Evolutionary conservation across 2,329 filamentous ascomycete species (phyloP), one percentile per base, ranked within the genome.

Genomic region (Talaromyces amestolkiae): DNA sequence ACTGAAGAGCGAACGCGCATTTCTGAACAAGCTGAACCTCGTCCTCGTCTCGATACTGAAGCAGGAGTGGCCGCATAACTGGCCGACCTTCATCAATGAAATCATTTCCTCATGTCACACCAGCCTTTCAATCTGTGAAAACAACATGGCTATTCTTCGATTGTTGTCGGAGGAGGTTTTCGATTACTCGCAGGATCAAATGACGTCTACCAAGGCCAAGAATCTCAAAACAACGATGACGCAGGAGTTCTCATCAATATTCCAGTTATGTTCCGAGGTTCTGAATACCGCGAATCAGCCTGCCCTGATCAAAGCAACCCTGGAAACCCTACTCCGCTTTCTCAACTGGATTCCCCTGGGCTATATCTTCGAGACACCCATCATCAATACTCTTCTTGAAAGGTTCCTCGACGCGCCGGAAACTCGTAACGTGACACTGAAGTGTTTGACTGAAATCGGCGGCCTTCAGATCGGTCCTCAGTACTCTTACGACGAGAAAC

Each of bases 51-150:
- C 93, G 65, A 94, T 99, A 69, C 84, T 99, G 75, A 99, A 99
- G 85, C 95, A 99, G 81, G 95, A 99, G 81, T 99, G 95, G 95
- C 95, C 95, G 65, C 94, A 98, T 81, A 96, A 99, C 84, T 99
- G 96, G 95, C 95, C 96, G 11, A 97, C 93, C 22, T 99, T 99
- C 80, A 98, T 99, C 86, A 98, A 98, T 84, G 95, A 99, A 83
- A 99, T 99, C 79, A 93, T 99, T 73, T 91, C 92, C 24, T 94
- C 95, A 64, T 98, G 93, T 81, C 93, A 96, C 77, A 94, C 92
- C 71, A 97, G 91, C 79, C 84, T 99, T 63, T 95, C 94, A 43
- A 96, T 99, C 73, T 99, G 96, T 86, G 95, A 99, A 82, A 99
- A 99, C 84, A 99, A 99, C 84, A 99, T 99, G 95, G 93, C 92